These are phyloP conservation scores for Microstroma glucosiphilum DNA, from an alignment of 1,284 basidiomycete genomes.

Conservation along the genomic window DNA sequence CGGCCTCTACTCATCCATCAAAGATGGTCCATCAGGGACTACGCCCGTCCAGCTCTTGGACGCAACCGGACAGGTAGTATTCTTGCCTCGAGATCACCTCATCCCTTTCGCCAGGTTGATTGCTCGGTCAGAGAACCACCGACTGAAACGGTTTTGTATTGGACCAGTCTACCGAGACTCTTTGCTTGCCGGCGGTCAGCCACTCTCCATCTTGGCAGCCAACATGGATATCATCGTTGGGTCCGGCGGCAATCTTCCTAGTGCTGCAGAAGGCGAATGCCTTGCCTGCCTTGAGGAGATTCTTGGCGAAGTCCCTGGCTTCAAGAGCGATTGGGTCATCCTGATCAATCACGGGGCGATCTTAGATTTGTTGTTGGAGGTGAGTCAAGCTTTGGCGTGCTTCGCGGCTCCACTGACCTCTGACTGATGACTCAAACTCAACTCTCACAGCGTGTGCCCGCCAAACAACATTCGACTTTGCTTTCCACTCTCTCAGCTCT, in stretches of 20 bases:
- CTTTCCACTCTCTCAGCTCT: slow-evolving; percentile 7
- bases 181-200: slow-evolving; percentile 50
- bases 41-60: slow-evolving; percentile 74
- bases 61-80: slow-evolving; percentile 55
- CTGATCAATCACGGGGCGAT: slow-evolving; percentile 45
- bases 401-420: too few species aligned
- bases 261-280: slow-evolving; percentile 49
- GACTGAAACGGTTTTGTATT: slow-evolving; percentile 87
- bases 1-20: slow-evolving; percentile 64
- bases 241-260: slow-evolving; percentile 34
- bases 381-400: background rate
- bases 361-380: slow-evolving; percentile 34
- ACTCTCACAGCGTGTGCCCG: slow-evolving; percentile 26
- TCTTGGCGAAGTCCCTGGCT: slow-evolving; percentile 42
- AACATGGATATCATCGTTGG: slow-evolving; percentile 49
- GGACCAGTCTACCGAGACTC: slow-evolving; percentile 49
- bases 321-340: slow-evolving; percentile 42
- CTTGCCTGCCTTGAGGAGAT: slow-evolving; percentile 44
- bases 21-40: slow-evolving; percentile 56
- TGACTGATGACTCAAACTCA: background rate
- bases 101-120: slow-evolving; percentile 79
- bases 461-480: slow-evolving; percentile 30
- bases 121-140: slow-evolving; percentile 64
- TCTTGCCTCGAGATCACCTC: slow-evolving; percentile 53
- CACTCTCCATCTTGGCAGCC: slow-evolving; percentile 45